phyloP scores from a whole-genome alignment of 2,329 filamentous ascomycete genomes.

The Tolypocladium amazonense region DNA sequence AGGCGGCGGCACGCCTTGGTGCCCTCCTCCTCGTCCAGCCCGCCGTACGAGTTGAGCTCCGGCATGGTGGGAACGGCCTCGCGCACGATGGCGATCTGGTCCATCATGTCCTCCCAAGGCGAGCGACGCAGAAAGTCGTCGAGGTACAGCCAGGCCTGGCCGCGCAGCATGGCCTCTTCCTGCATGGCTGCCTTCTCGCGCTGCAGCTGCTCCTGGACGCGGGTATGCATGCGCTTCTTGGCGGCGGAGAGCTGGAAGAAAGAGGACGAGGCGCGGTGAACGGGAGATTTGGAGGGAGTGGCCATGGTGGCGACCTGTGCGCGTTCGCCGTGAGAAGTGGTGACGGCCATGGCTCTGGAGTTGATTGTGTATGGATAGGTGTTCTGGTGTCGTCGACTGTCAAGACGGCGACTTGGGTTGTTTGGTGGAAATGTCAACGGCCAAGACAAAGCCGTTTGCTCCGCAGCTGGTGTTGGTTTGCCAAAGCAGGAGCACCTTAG shows the following conservation, averaged over 20 bases:
- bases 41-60: conserved; percentile 21
- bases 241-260: conserved; percentile 10
- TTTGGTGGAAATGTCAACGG: not conserved
- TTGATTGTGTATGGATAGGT: not conserved
- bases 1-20: conserved; percentile 23
- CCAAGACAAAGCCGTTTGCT: not conserved
- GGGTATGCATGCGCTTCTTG: conserved; percentile 10
- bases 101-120: conserved; percentile 18
- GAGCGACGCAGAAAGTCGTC: conserved; percentile 17
- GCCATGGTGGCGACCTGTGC: not conserved
- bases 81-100: conserved; percentile 22
- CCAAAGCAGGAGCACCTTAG: not conserved
- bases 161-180: conserved; percentile 18
- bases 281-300: not conserved
- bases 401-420: not conserved
- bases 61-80: conserved; percentile 22
- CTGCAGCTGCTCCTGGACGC: conserved; percentile 8
- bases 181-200: conserved; percentile 14
- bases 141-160: conserved; percentile 20
- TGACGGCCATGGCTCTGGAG: not conserved
- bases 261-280: conserved; percentile 2
- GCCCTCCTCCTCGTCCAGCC: conserved; percentile 21
- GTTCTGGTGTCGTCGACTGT: not conserved
- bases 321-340: not conserved
- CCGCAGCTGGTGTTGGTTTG: not conserved